These are phyloP conservation scores for Vitis cinerea DNA, from an alignment of 164 flowering plant species.

Conservation along the genomic window DNA sequence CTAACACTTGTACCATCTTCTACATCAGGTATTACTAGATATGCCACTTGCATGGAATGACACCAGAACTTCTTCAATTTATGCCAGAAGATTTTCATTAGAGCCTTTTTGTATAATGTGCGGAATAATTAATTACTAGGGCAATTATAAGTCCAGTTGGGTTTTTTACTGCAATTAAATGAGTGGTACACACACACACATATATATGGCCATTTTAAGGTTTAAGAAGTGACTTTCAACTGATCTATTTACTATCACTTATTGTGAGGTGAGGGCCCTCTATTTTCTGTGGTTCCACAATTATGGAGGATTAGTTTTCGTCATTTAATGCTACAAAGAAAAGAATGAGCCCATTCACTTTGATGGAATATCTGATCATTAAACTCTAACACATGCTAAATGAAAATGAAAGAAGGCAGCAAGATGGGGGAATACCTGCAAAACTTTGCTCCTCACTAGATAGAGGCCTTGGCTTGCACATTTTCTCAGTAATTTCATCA, in stretches of 20 bases:
- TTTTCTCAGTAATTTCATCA: conserved; percentile 50
- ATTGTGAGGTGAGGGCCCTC: not conserved
- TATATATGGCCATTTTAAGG: no score
- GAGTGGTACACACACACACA: no score
- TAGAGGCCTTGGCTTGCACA: conserved; percentile 13
- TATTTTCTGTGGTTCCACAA: not conserved
- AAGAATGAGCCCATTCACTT: not conserved
- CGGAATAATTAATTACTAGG: no score
- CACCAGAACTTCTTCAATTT: no score
- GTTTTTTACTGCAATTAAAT: no score
- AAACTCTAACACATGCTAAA: no score
- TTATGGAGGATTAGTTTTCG: not conserved
- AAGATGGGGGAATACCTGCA: conserved; percentile 36
- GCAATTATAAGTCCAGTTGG: no score
- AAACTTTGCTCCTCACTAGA: conserved; percentile 24
- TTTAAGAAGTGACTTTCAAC: not conserved
- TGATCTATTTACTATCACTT: not conserved
- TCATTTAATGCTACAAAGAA: not conserved
- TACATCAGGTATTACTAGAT: no score
- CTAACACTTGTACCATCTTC: no score
- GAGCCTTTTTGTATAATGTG: no score
- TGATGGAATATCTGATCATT: not conserved
- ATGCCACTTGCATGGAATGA: no score
- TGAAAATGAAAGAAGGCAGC: not conserved
- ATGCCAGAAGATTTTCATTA: no score